Base-by-base conservation (phyloP, 2,329 filamentous ascomycete genomes). In the Beauveria sp. region DNA sequence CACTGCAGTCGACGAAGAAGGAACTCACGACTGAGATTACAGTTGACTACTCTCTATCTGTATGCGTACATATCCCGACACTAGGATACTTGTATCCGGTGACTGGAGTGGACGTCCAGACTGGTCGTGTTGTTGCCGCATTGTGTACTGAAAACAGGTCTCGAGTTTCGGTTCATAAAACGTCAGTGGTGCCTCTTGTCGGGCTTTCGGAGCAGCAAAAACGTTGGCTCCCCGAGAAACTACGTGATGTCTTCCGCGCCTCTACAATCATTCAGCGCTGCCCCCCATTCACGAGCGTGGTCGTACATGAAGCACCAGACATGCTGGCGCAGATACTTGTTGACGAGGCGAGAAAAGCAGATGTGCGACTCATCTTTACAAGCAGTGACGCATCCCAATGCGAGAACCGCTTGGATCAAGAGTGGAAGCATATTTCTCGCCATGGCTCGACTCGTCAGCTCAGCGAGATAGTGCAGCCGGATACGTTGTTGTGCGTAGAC, bases 371-470 rank as follows among this genome's bases (percentile, higher is more conserved):
- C 26, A 56, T 56, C n/a, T 56, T 56, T 22, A 56, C 53, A 9
- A 56, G 20, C 26, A 31, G 24, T n/a, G 26, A 56, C 8, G 26
- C 16, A 3, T 46, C 53, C 22, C 42, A 42, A 28, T 31, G 18
- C 34, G 14, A 42, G 3, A 0, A 26, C 20, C 20, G n/a, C n/a
- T 22, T 26, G 34, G 42, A 31, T 3, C 22, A 56, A 6, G 40
- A n/a, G 4, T 56, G 53, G 53, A 56, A 56, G 6, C 16, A 46
- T 10, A 34, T 56, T 20, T 26, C 42, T 8, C 53, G 42, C 26
- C 40, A 56, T 34, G 53, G 53, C 53, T 56, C 53, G 14, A 34
- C 53, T 20, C 53, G 53, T 22, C 53, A 56, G 26, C 42, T 56
- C 10, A 24, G 3, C 18, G 42, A 56, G 24, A 16, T 56, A 3